A percentile compares a stretch with the other conserved stretches of the same genome.
phyloP scores from a whole-genome alignment of 129 eudicot species.

The Chrysanthemum lavandulifolium region DNA sequence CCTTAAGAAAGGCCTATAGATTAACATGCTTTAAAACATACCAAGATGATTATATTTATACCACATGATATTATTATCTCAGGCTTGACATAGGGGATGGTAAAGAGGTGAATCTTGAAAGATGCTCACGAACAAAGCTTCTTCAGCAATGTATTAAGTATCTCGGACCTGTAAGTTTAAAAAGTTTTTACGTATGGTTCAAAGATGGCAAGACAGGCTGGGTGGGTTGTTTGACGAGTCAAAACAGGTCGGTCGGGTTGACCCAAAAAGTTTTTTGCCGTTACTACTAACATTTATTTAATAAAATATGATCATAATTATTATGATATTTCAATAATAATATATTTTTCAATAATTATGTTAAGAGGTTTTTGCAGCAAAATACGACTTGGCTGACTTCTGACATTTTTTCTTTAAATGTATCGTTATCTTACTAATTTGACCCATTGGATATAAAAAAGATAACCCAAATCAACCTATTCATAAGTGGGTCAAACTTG shows the following conservation, averaged over 20 bases:
- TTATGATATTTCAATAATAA: too few species aligned
- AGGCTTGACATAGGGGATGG: constrained; percentile 98
- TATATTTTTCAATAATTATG: too few species aligned
- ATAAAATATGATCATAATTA: too few species aligned
- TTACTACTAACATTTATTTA: too few species aligned
- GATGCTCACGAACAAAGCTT: constrained; percentile 74
- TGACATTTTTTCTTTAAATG: not conserved
- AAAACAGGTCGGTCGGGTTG: not conserved
- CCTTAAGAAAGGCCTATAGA: not conserved
- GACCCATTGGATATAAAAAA: not conserved
- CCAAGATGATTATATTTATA: constrained; percentile 8
- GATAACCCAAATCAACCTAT: not conserved
- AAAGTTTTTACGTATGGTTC: not conserved
- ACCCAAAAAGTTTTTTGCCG: not conserved
- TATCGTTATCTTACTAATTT: not conserved
- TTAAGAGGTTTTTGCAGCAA: not conserved
- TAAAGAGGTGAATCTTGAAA: constrained; percentile 67
- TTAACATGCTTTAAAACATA: constrained; percentile 1
- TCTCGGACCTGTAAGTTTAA: constrained; percentile 64
- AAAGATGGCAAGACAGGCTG: too few species aligned
- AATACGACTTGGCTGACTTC: not conserved
- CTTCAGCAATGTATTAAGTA: constrained; percentile 91
- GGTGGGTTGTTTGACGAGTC: not conserved
- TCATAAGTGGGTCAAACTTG: not conserved
- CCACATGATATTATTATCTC: constrained; percentile 23